Evolutionary conservation across 2,329 filamentous ascomycete species (phyloP), one percentile per base, ranked within the genome.

Genomic region (Tolypocladium inflatum): DNA sequence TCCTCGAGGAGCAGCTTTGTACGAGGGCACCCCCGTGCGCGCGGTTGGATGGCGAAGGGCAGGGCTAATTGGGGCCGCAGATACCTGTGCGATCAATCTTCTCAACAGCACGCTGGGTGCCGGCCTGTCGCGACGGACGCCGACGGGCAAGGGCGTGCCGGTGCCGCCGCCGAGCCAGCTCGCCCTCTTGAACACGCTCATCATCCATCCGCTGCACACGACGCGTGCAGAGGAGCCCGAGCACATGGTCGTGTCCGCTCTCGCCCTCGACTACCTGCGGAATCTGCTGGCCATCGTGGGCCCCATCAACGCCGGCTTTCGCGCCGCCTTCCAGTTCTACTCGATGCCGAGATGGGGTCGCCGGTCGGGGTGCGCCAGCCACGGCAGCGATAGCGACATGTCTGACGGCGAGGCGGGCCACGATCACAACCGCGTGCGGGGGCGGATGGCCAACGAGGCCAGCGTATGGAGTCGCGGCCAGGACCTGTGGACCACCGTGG

Each of bases 401-500:
- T 74, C 74, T 19, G 75, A 79, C 45, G 68, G 64, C 1, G 72
- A 73, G 11, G 70, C 76, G 11, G 74, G 77, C 8, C 71, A 75
- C 13, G 79, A 82, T 3, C 76, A 77, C 0, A 80, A 81, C 52
- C 73, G 75, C 11, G 73, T 91, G 41, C 76, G 78, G 48, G 79
- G 83, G 8, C 77, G 79, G 11, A 77, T 91, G 58, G 86, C 87
- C 1, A 81, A 83, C 55, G 76, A 80, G 17, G 79, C 84, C 50
- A 87, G 88, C 37, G 62, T 97, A 2, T 96, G 89, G 84, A 76
- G 75, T 19, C 81, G 83, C n/a, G 89, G 88, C 1, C 85, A 89
- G 60, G 90, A 96, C 68, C 95, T 97, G 66, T 99, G 94, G 91
- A 82, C 86, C 48, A 83, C 90, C 0, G 81, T 94, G 0, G 94